A percentile compares a stretch with the other conserved stretches of the same genome.
These are phyloP conservation scores for Podospora conica DNA, from an alignment of 495 filamentous ascomycete genomes.

Conservation along the genomic window DNA sequence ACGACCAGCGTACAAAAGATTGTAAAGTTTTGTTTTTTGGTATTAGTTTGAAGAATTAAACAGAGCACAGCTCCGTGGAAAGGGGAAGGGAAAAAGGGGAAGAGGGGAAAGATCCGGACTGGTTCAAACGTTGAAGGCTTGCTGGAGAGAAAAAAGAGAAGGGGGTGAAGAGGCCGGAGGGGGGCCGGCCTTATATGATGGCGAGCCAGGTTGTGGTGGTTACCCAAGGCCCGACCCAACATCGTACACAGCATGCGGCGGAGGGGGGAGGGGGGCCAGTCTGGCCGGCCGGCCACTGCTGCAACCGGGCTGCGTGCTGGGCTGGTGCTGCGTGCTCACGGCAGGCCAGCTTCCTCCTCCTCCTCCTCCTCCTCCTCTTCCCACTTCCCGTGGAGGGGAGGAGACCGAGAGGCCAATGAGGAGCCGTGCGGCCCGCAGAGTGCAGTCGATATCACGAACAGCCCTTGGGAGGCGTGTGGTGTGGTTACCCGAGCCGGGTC, in stretches of 20 bases:
- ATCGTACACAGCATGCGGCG: neutral
- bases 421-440: slow-evolving; percentile 8
- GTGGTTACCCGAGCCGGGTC: slow-evolving; percentile 10
- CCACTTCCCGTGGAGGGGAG: too few species aligned
- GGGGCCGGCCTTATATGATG: slow-evolving; percentile 44
- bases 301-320: slow-evolving; percentile 2
- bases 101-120: slow-evolving; percentile 45
- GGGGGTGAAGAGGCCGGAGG: slow-evolving; percentile 31
- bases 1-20: slow-evolving; percentile 44
- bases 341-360: slow-evolving; percentile 12
- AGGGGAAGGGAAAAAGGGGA: slow-evolving; percentile 45
- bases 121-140: slow-evolving; percentile 62
- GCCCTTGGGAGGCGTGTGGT: slow-evolving; percentile 1
- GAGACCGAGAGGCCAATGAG: slow-evolving; percentile 24
- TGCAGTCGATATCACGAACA: slow-evolving; percentile 24
- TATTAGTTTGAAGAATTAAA: slow-evolving; percentile 29
- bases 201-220: slow-evolving; percentile 24
- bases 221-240: slow-evolving; percentile 13
- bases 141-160: slow-evolving; percentile 60
- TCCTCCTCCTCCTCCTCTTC: too few species aligned
- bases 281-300: slow-evolving; percentile 6
- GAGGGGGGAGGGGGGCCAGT: neutral
- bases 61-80: slow-evolving; percentile 51
- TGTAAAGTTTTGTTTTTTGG: slow-evolving; percentile 30
- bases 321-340: slow-evolving; percentile 6